A percentile compares a stretch with the other conserved stretches of the same genome.
Evolutionary conservation across 306 rosid species (phyloP).

Genomic region (Elaeagnus macrophylla): DNA sequence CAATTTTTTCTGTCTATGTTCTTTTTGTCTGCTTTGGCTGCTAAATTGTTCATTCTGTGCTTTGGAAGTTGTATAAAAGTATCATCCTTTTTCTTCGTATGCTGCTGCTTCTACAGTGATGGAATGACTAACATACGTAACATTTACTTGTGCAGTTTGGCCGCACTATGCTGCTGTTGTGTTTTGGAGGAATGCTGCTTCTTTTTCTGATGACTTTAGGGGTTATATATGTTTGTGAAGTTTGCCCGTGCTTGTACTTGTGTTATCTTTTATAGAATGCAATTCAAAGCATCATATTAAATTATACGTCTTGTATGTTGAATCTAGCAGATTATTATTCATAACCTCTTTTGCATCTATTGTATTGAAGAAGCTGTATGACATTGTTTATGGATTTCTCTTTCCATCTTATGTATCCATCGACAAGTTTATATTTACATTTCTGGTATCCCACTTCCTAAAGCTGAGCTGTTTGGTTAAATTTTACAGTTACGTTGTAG

Average conservation of each 20-base stretch:
- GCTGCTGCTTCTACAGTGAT: neutral
- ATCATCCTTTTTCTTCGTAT: neutral
- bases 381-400: conserved; percentile 6
- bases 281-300: neutral
- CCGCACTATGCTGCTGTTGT: conserved; percentile 84
- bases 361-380: conserved; percentile 13
- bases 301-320: conserved; percentile 12
- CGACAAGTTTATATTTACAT: neutral
- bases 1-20: no score
- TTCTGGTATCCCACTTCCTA: neutral
- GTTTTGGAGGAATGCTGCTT: conserved; percentile 71
- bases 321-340: conserved; percentile 16
- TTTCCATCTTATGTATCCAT: neutral
- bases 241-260: conserved; percentile 5
- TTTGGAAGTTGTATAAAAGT: neutral
- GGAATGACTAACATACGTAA: conserved; percentile 6
- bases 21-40: no score
- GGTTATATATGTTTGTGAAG: conserved; percentile 8
- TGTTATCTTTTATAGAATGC: conserved; percentile 23
- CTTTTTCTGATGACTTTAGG: conserved; percentile 27
- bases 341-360: conserved; percentile 20
- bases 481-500: no score
- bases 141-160: conserved; percentile 46
- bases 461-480: neutral
- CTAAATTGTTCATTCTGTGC: no score